Base-by-base conservation (phyloP, 495 filamentous ascomycete species). In the Paragyromitra xinjiangensis region DNA sequence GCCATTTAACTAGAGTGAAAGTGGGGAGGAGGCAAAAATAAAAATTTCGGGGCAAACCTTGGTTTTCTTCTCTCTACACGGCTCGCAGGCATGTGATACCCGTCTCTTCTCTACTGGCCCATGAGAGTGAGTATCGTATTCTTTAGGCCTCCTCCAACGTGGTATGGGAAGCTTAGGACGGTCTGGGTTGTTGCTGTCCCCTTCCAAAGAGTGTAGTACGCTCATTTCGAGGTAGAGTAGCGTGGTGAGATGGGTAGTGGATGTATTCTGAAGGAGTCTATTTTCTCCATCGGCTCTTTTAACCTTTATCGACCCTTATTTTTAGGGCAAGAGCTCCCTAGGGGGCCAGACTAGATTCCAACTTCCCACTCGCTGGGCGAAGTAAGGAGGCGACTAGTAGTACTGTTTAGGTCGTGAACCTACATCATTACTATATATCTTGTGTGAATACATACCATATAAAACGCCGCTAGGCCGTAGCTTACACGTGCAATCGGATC, bases 71-170 rank as follows among this genome's bases (percentile, higher is more conserved):
- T 67, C 67, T 26, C 79, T 51, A 78, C 78, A 81, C 14, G 61
- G 64, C 39, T 81, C 79, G 55, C 79, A 81, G 14, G 79, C 79
- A 55, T 80, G 79, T 19, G 62, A 26, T 8, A 80, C 78, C 64
- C 79, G 51, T 62, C 62, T 78, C 48, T 64, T 78, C 69, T 77
- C 74, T 9, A 42, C 34, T 11, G 42, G 22, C 2, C 74, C 61
- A 34, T 73, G 69, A n/a, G 51, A 59, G 51, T 64, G 29, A 26
- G 22, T 61, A 50, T 77, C 69, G n/a, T 61, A 59, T 22, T 40
- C 61, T 12, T 34, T 56, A 16, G 74, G 69, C 34, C 70, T 77
- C 12, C 51, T 73, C 69, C 29, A 66, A 22, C 74, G 74, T 12
- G 68, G 29, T 16, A 77, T 77, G 29, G 61, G 50, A 42, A 77